Conservation (phyloP, 2,329 filamentous ascomycete genomes). For the Didymella glomerata region DNA sequence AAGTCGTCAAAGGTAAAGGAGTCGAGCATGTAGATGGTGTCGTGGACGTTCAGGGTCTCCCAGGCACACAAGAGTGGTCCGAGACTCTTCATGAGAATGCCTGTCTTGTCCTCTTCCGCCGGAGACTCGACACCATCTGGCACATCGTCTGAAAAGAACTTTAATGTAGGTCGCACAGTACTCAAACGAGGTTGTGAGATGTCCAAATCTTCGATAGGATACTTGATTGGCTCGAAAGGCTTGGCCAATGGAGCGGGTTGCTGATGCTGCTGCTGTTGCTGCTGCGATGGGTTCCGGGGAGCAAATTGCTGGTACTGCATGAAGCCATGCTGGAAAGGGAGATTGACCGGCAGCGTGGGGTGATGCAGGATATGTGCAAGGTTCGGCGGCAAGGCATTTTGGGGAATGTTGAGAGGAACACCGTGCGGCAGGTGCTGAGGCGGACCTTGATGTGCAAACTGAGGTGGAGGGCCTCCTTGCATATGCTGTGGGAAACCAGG, state of each 20-base stretch:
- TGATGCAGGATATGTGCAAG: conserved; percentile 32
- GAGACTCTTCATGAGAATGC: conserved; percentile 84
- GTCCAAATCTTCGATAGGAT: conserved; percentile 93
- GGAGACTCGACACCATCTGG: conserved; percentile 49
- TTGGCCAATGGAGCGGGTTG: conserved; percentile 62
- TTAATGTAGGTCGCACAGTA: conserved; percentile 74
- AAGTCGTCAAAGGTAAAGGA: conserved; percentile 99
- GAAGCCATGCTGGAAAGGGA: conserved; percentile 23
- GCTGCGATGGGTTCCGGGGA: conserved; percentile 47
- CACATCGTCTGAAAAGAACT: conserved; percentile 75
- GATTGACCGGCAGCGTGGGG: conserved; percentile 11
- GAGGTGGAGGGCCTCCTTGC: conserved; percentile 13
- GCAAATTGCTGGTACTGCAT: conserved; percentile 30
- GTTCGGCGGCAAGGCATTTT: conserved; percentile 30
- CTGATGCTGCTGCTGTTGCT: conserved; percentile 54
- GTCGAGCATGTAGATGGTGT: conserved; percentile 90
- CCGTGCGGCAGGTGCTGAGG: conserved; percentile 15
- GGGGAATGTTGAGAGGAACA: conserved; percentile 14
- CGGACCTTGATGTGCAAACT: conserved; percentile 15
- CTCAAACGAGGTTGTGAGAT: conserved; percentile 72
- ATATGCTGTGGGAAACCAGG: conserved; percentile 14
- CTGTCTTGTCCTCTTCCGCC: conserved; percentile 52
- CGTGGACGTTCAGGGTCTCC: conserved; percentile 98
- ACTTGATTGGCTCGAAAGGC: conserved; percentile 73
- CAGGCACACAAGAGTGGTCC: conserved; percentile 87